Evolutionary conservation across 1,284 basidiomycete genomes (phyloP).

Genomic region (Boletus mariae): DNA sequence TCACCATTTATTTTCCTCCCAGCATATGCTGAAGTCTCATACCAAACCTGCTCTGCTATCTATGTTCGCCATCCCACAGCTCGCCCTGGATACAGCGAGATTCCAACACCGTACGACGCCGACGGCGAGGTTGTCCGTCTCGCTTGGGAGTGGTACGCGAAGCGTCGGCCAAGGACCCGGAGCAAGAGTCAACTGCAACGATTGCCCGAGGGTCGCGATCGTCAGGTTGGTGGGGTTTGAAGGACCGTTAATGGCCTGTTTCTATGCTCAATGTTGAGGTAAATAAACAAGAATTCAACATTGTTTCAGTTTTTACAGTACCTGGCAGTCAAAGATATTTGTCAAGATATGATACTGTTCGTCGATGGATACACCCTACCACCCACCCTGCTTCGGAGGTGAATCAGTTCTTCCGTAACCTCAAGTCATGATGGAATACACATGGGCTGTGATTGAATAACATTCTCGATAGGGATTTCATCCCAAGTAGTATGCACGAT

Average conservation of each 20-base stretch:
- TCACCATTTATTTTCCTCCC: slow-evolving; percentile 94
- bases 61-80: slow-evolving; percentile 97
- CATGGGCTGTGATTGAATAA: too few species aligned
- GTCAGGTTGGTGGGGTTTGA: slow-evolving; percentile 22
- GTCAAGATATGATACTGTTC: not conserved
- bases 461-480: too few species aligned
- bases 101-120: slow-evolving; percentile 90
- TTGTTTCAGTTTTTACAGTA: not conserved
- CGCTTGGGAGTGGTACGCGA: slow-evolving; percentile 91
- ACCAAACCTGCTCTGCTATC: slow-evolving; percentile 87
- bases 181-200: slow-evolving; percentile 63
- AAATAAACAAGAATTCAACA: not conserved
- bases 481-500: too few species aligned
- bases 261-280: slow-evolving; percentile 1
- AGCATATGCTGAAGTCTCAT: slow-evolving; percentile 90
- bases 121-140: slow-evolving; percentile 85
- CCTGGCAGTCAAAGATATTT: too few species aligned
- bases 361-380: too few species aligned
- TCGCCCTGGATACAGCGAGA: slow-evolving; percentile 86
- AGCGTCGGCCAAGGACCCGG: slow-evolving; percentile 68
- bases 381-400: too few species aligned
- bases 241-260: not conserved
- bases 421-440: too few species aligned
- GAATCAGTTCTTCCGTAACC: too few species aligned
- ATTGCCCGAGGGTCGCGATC: slow-evolving; percentile 60